Base-by-base conservation (phyloP, 805 yeast genomes). In the Saccharomycopsis malanga region DNA sequence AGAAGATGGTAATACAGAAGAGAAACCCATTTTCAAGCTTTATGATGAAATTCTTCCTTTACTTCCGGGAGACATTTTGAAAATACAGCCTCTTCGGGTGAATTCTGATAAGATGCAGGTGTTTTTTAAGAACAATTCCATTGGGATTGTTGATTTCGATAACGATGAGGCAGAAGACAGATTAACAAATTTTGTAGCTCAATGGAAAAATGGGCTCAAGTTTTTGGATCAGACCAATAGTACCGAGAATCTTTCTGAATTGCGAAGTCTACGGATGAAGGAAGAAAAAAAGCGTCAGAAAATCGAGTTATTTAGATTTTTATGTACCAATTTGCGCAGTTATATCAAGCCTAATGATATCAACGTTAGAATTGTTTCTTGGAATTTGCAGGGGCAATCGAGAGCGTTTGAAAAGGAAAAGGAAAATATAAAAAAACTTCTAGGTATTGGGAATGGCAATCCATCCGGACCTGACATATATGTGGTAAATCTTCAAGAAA, bases 401-500 rank as follows among this genome's bases (percentile, higher is more conserved):
- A 23, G 40, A 48, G 27, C 40, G 3, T 49, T 42, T 29, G 44
- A 45, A 12, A 37, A 49, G 45, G 54, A 53, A 12, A 7, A 25
- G 4, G 56, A 53, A 6, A 29, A 50, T 15, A 10, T 24, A 12
- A 46, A 47, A 2, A 55, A 57, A 39, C 25, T 61, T 5, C 40
- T 61, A 1, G 41, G 41, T 10, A 24, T 59, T 15, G 52, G 52
- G 24, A 39, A 38, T 32, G 12, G 25, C 2, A 29, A 36, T 3
- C 32, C 29, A 27, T 20, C 18, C 36, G 38, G 4, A 5, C 49
- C 60, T 10, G 73, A 70, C 51, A 38, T 76, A 1, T 67, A 69
- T 45, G 61, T 73, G 4, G 52, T 76, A 4, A 69, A 70, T 4
- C 61, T 76, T 38, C 81, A 76, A 55, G 81, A 76, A 53, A 68